These are phyloP conservation scores for Alnus glutinosa DNA, from an alignment of 306 rosid species.

Conservation along the genomic window DNA sequence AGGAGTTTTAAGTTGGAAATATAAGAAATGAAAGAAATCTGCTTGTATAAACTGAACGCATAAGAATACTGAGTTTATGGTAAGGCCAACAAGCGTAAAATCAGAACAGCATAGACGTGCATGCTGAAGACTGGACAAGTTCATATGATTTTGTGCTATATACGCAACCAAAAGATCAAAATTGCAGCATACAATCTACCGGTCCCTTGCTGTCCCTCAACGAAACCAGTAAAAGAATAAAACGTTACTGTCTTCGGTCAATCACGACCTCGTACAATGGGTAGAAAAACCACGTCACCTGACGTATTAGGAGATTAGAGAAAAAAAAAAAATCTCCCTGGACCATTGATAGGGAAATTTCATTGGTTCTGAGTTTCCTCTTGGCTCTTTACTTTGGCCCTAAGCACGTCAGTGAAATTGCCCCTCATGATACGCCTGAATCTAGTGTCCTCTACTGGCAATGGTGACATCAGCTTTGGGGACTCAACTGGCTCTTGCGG, in stretches of 20 bases:
- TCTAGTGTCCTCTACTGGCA: constrained; percentile 75
- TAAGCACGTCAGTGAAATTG: constrained; percentile 83
- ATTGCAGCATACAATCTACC: not conserved
- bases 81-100: not conserved
- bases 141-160: not conserved
- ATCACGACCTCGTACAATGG: constrained; percentile 5
- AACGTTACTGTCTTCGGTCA: not conserved
- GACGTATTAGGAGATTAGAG: constrained; percentile 10
- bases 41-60: not conserved
- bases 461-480: constrained; percentile 35
- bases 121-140: not conserved
- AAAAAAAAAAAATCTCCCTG: not conserved
- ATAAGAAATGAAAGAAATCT: not conserved
- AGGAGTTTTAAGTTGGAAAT: not conserved
- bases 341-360: not conserved
- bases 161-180: constrained; percentile 1
- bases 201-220: not conserved
- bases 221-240: not conserved
- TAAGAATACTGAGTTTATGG: not conserved
- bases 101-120: not conserved
- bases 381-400: constrained; percentile 67
- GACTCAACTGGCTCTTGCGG: constrained; percentile 47
- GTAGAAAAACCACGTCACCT: constrained; percentile 15
- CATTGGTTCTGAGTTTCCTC: constrained; percentile 53
- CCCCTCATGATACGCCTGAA: constrained; percentile 93